These are phyloP conservation scores for Wickerhamomyces subpelliculosus DNA, from an alignment of 805 yeast genomes.

Conservation along the genomic window DNA sequence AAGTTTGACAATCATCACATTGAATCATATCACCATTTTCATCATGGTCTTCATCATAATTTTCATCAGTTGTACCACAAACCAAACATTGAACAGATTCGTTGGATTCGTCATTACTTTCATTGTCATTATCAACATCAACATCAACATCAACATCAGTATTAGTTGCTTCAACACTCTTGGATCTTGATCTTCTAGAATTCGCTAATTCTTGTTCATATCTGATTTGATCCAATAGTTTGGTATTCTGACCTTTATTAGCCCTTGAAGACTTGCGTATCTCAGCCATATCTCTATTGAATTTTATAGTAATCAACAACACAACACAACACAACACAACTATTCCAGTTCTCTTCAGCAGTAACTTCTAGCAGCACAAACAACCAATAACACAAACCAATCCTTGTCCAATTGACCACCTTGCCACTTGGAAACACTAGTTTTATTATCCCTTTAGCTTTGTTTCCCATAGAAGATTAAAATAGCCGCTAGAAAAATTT, in stretches of 20 bases:
- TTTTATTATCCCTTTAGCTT: no score
- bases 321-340: background rate
- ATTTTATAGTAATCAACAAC: background rate
- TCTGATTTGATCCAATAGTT: constrained; percentile 20
- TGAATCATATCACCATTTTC: constrained; percentile 55
- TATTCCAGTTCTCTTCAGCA: background rate
- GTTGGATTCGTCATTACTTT: constrained; percentile 29
- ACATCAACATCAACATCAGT: constrained; percentile 10
- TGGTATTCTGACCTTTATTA: constrained; percentile 34
- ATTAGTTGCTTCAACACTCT: constrained; percentile 6
- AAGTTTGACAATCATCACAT: constrained; percentile 59
- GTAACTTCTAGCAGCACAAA: no score
- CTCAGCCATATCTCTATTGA: constrained; percentile 6
- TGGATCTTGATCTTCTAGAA: no score
- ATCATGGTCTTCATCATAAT: constrained; percentile 52
- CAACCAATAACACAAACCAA: no score
- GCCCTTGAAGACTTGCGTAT: constrained; percentile 37
- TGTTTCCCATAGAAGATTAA: no score
- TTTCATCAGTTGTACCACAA: constrained; percentile 53
- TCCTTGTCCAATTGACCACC: no score
- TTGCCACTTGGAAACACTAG: no score
- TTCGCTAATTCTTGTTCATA: constrained; percentile 22
- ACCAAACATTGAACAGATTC: constrained; percentile 50
- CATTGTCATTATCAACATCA: constrained; percentile 18
- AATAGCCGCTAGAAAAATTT: no score